Conservation (phyloP, 169 alveolate species). For the Pseudocohnilembus persalinus region DNA sequence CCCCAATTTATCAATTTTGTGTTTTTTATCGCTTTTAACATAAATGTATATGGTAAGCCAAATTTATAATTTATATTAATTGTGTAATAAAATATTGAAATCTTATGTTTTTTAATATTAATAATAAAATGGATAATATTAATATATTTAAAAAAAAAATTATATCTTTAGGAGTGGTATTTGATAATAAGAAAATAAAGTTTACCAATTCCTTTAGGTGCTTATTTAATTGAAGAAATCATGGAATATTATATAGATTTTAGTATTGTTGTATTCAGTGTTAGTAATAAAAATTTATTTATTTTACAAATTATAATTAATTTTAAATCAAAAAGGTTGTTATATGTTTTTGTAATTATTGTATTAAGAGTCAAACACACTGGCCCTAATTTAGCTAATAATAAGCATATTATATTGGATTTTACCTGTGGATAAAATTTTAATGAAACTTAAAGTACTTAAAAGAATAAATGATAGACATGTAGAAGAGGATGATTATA, state of each 20-base stretch:
- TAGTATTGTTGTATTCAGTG: slow-evolving; percentile 1
- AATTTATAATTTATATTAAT: too few relatives aligned
- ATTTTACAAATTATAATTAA: too few relatives aligned
- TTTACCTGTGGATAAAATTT: not conserved
- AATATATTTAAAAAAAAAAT: too few relatives aligned
- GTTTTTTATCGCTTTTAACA: not conserved
- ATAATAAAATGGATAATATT: too few relatives aligned
- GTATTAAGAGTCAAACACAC: not conserved
- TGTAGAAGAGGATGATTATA: slow-evolving; percentile 2
- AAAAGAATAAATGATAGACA: not conserved
- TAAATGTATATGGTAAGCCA: not conserved
- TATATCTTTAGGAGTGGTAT: not conserved
- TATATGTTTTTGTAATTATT: not conserved
- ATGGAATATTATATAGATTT: not conserved
- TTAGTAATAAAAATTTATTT: not conserved
- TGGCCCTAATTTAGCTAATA: not conserved
- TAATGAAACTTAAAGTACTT: not conserved
- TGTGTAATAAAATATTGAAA: too few relatives aligned
- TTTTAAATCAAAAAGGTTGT: not conserved
- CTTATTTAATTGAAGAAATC: not conserved
- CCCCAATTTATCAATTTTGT: not conserved
- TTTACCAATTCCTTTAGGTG: not conserved
- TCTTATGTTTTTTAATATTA: too few relatives aligned
- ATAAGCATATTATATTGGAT: not conserved
- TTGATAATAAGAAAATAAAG: not conserved